phyloP scores from a whole-genome alignment of 805 yeast genomes.

The Metschnikowia corniflorae region DNA sequence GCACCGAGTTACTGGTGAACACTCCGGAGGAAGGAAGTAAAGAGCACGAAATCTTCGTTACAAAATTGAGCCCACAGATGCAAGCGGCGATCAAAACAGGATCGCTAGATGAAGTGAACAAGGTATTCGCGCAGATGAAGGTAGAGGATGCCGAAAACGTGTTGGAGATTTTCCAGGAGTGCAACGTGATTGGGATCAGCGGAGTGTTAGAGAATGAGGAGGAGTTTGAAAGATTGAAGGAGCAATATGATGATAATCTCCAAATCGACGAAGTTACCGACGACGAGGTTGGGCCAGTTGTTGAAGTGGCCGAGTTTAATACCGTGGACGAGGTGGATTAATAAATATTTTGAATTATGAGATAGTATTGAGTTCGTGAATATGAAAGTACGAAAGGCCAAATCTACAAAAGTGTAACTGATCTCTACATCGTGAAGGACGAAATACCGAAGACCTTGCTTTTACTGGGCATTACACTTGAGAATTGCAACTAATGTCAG shows the following conservation, averaged over 20 bases:
- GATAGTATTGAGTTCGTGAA: too few relatives aligned
- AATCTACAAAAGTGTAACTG: too few relatives aligned
- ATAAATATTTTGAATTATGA: too few relatives aligned
- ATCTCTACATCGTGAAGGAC: too few relatives aligned
- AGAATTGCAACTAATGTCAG: neutral
- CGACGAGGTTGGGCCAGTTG: neutral
- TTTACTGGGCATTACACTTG: too few relatives aligned
- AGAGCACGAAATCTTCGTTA: slow-evolving; percentile 53
- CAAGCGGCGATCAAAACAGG: slow-evolving; percentile 72
- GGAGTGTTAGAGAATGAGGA: slow-evolving; percentile 70
- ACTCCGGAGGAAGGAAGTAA: slow-evolving; percentile 59
- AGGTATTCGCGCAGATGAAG: slow-evolving; percentile 69
- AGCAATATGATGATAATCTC: slow-evolving; percentile 41
- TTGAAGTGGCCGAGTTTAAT: slow-evolving; percentile 3
- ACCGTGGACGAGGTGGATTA: slow-evolving; percentile 13
- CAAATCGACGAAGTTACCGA: slow-evolving; percentile 10
- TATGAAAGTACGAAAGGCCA: too few relatives aligned
- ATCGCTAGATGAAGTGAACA: slow-evolving; percentile 73
- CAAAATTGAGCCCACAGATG: slow-evolving; percentile 56
- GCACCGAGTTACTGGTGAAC: slow-evolving; percentile 65
- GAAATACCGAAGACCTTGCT: too few relatives aligned
- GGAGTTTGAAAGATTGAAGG: slow-evolving; percentile 55
- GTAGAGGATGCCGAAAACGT: slow-evolving; percentile 77
- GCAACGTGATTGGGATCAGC: slow-evolving; percentile 80
- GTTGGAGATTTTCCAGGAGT: slow-evolving; percentile 69